Conservation (phyloP, 192 early-diverging fungal species). For the Obelidium mucronatum region DNA sequence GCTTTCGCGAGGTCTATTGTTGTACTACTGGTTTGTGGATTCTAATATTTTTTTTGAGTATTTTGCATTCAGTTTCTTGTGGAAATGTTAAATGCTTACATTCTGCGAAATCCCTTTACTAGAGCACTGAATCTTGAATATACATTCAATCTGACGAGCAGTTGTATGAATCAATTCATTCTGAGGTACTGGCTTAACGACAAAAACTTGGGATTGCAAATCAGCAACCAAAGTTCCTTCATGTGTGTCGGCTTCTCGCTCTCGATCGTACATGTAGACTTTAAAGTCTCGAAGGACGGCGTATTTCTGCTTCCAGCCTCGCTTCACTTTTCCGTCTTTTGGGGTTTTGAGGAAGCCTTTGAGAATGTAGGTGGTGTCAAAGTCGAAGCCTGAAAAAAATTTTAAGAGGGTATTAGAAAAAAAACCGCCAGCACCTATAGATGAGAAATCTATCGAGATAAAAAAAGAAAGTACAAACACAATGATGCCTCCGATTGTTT, state of each 20-base stretch:
- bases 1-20: slow-evolving; percentile 27
- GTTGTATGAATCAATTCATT: slow-evolving; percentile 63
- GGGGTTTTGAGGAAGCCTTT: slow-evolving; percentile 57
- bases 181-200: slow-evolving; percentile 49
- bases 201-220: slow-evolving; percentile 53
- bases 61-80: too few relatives aligned
- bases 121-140: slow-evolving; percentile 67
- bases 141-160: slow-evolving; percentile 57
- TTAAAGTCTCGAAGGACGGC: slow-evolving; percentile 48
- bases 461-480: too few relatives aligned
- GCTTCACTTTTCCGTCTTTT: slow-evolving; percentile 59
- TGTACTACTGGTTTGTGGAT: neutral
- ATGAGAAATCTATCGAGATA: too few relatives aligned
- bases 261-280: slow-evolving; percentile 49
- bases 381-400: slow-evolving; percentile 35
- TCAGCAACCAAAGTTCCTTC: slow-evolving; percentile 48
- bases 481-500: too few relatives aligned
- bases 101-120: too few relatives aligned
- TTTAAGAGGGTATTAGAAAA: neutral
- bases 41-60: too few relatives aligned
- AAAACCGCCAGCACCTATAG: too few relatives aligned
- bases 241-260: slow-evolving; percentile 43
- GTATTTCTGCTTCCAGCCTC: slow-evolving; percentile 55
- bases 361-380: slow-evolving; percentile 41
- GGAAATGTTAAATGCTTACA: too few relatives aligned